Evolutionary conservation across 495 filamentous ascomycete species (phyloP), one percentile per base, ranked within the genome.

Genomic region (Margaritispora aquatica): DNA sequence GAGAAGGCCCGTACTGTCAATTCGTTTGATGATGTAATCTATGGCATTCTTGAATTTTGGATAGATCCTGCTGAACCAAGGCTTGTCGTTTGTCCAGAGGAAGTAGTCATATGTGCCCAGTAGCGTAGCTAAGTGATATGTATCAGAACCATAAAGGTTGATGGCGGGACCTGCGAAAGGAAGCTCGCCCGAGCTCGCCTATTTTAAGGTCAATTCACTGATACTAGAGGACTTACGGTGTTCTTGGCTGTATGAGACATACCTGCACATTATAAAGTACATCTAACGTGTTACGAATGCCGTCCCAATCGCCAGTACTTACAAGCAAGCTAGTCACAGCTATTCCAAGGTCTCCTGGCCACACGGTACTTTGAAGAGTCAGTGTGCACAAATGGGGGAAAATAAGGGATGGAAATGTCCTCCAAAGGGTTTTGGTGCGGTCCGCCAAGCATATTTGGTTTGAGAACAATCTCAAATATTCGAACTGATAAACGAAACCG

Each of bases 41-140:
- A 86, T 84, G 15, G 80, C 82, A 29, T 63, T 63, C 26, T 73
- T 64, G 63, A 83, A 85, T 19, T 70, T 71, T 2, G 69, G 56
- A 80, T 80, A 85, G 55, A 79, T 80, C 22, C 69, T 36, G 24
- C 54, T 54, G 9, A 84, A 65, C 59, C 82, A 85, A 17, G 69
- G 66, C 13, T 73, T 74, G 55, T 85, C 80, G 41, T 80, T 75
- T 5, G 80, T 83, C 62, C 75, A 84, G 11, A 86, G 73, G 49
- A 81, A 68, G 60, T 85, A 86, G 54, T 85, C 83, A 63, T 83
- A 84, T 11, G 80, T 84, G 20, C 83, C 82, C 41, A 85, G 79
- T 74, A 86, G 78, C 3, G 77, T 76, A 76, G 79, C 81, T 77
- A 85, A 82, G 61, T 86, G 83, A 64, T 86, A 86, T 9, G 82